Conservation (phyloP, 225 moss, liverwort and hornwort genomes). For the Polytrichum formosum region DNA sequence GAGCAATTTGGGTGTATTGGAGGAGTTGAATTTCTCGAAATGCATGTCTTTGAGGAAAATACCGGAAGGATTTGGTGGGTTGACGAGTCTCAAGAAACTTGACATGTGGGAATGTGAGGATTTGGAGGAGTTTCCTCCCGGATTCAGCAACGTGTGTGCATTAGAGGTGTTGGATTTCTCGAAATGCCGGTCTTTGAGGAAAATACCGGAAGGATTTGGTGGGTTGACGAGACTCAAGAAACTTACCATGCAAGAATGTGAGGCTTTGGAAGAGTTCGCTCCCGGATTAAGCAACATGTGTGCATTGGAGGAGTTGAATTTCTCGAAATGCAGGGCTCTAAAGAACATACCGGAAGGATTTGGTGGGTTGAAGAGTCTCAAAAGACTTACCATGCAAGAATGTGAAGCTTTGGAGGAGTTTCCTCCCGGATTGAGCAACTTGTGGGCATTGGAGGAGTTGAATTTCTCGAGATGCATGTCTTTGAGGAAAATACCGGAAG, state of each 20-base stretch:
- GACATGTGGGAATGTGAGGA: not conserved
- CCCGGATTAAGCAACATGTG: not conserved
- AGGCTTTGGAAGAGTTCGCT: not conserved
- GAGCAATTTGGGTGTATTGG: not conserved
- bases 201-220: not conserved
- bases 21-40: not conserved
- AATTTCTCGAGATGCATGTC: not conserved
- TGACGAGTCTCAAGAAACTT: not conserved
- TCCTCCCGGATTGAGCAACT: not conserved
- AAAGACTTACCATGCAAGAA: fast-evolving
- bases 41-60: not conserved
- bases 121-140: not conserved
- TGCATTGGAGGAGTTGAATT: not conserved
- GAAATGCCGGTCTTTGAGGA: not conserved
- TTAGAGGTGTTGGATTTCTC: not conserved
- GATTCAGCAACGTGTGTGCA: not conserved
- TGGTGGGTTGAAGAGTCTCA: not conserved
- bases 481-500: not conserved
- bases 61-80: not conserved
- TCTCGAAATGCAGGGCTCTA: not conserved
- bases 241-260: not conserved
- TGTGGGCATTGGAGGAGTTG: not conserved
- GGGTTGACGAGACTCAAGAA: not conserved
- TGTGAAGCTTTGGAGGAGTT: not conserved
- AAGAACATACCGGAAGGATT: not conserved